Conservation (phyloP, 257 asterid species). For the Nicotiana sylvestris region DNA sequence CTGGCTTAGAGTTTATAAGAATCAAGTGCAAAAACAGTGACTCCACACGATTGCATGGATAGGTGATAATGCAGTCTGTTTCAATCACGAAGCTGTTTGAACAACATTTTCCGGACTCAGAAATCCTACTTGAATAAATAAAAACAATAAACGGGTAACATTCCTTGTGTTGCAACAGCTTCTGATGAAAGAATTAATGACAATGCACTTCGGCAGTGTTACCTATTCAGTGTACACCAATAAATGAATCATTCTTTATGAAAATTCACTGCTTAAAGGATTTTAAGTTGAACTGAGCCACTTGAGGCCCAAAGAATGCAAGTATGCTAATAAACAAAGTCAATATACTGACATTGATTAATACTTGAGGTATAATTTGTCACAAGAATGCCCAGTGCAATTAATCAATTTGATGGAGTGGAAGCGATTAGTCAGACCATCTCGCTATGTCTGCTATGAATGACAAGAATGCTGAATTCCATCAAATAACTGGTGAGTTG, state of each 20-base stretch:
- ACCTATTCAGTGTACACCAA: background rate
- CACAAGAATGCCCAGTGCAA: background rate
- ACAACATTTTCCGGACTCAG: background rate
- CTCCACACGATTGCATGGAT: background rate
- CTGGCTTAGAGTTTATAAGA: background rate
- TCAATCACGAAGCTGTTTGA: background rate
- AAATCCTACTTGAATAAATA: background rate
- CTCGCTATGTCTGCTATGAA: background rate
- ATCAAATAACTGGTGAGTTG: constrained; percentile 23
- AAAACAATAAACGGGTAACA: background rate
- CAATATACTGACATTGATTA: too few relatives aligned
- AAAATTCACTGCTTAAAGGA: background rate
- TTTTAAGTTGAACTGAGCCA: background rate
- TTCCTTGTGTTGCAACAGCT: background rate
- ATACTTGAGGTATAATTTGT: background rate
- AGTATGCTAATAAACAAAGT: background rate
- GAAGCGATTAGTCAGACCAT: too few relatives aligned
- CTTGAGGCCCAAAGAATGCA: constrained; percentile 2
- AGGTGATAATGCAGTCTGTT: background rate
- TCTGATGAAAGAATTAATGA: background rate
- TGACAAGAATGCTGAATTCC: background rate
- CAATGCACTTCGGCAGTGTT: background rate
- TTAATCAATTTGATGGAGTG: too few relatives aligned
- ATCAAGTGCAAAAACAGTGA: background rate
- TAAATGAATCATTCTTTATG: background rate